A percentile compares a stretch with the other conserved stretches of the same genome.
Conservation (phyloP, 306 rosid species). For the Corylus avellana region DNA sequence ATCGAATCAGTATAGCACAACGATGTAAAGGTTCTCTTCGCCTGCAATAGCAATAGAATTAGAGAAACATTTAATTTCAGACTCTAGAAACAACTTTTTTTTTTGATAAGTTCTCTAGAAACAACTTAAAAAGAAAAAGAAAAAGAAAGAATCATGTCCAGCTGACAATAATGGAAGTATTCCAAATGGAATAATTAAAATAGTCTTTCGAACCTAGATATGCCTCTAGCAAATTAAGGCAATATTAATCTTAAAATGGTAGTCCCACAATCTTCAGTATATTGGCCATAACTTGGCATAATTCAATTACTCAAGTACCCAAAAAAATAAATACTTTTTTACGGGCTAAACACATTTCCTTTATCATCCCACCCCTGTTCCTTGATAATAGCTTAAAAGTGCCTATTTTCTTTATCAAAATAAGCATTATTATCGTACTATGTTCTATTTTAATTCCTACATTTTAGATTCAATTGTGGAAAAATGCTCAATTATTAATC, state of each 20-base stretch:
- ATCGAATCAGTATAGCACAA: neutral
- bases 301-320: neutral
- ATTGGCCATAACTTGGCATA: neutral
- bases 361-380: neutral
- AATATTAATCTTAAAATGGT: neutral
- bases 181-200: constrained; percentile 1
- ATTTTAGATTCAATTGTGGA: no score
- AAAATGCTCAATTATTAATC: no score
- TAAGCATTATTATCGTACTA: no score
- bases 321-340: neutral
- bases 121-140: neutral
- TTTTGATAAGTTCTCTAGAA: no score
- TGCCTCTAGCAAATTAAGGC: neutral
- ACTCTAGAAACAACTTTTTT: constrained; percentile 1
- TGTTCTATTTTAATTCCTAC: no score
- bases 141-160: neutral
- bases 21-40: neutral
- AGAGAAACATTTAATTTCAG: neutral
- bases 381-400: neutral
- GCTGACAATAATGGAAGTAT: neutral
- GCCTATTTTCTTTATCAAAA: no score
- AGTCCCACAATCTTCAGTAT: neutral
- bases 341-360: neutral
- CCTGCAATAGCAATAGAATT: neutral
- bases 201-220: neutral